phyloP scores from a whole-genome alignment of 1,139 yeast species.

The Trichomonascaceae sp. region DNA sequence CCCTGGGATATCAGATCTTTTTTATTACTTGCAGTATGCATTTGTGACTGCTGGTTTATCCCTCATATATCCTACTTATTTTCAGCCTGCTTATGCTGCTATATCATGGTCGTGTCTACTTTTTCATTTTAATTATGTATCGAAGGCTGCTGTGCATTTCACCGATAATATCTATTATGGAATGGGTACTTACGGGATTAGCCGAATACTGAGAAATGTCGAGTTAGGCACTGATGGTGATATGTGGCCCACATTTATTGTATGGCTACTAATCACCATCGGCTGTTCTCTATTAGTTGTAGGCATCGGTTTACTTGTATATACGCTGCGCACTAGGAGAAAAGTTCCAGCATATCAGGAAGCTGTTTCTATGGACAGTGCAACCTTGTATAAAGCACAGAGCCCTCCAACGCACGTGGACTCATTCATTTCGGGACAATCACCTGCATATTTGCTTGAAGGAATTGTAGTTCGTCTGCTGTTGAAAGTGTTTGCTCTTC shows the following conservation, averaged over 20 bases:
- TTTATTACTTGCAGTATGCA: slow-evolving; percentile 30
- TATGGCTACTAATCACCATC: slow-evolving; percentile 28
- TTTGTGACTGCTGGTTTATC: slow-evolving; percentile 50
- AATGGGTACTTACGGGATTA: slow-evolving; percentile 25
- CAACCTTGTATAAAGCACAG: neutral
- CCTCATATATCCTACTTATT: slow-evolving; percentile 58
- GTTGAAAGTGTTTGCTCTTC: slow-evolving; percentile 27
- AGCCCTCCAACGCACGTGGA: neutral
- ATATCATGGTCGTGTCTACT: slow-evolving; percentile 37
- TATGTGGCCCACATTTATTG: slow-evolving; percentile 33
- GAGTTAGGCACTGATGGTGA: slow-evolving; percentile 26
- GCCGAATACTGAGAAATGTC: slow-evolving; percentile 24
- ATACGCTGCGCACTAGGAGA: neutral
- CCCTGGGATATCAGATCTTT: slow-evolving; percentile 44
- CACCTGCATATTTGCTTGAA: slow-evolving; percentile 19
- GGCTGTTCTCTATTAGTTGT: slow-evolving; percentile 16
- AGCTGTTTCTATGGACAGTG: neutral
- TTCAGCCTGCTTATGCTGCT: slow-evolving; percentile 47
- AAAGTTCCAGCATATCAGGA: neutral
- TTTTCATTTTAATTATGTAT: slow-evolving; percentile 26
- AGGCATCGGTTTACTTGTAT: slow-evolving; percentile 10
- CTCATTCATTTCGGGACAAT: slow-evolving; percentile 2
- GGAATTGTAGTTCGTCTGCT: slow-evolving; percentile 27
- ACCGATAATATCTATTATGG: slow-evolving; percentile 24
- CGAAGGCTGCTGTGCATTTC: slow-evolving; percentile 14